Conservation (phyloP, 371 early-diverging fungal species). For the Polyrhizophydium stewartii region DNA sequence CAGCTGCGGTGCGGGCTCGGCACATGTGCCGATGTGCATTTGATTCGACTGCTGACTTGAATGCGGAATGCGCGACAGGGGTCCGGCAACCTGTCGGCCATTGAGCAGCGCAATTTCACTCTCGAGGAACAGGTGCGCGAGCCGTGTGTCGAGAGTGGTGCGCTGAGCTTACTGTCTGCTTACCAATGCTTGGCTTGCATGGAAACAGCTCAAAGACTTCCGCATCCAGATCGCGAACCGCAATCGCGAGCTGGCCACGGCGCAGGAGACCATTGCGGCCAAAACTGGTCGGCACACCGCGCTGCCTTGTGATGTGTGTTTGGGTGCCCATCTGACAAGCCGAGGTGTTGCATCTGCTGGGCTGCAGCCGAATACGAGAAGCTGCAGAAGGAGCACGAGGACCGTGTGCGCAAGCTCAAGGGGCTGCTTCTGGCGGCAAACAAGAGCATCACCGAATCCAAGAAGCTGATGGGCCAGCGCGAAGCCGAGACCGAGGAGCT, state of each 20-base stretch:
- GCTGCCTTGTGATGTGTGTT: not conserved
- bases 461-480: not conserved
- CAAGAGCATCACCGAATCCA: conserved; percentile 2
- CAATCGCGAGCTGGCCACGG: conserved; percentile 11
- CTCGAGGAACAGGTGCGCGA: conserved; percentile 1
- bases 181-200: not conserved
- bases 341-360: not conserved
- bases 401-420: conserved; percentile 1
- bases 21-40: too few relatives aligned
- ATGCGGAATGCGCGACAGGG: too few relatives aligned
- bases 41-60: too few relatives aligned
- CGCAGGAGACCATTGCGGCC: conserved; percentile 2
- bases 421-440: conserved; percentile 4
- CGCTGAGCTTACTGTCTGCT: not conserved
- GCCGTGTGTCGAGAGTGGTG: not conserved
- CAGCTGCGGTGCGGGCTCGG: not conserved
- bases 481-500: not conserved
- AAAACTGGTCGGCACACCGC: conserved; percentile 4
- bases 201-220: conserved; percentile 14
- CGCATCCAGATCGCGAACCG: conserved; percentile 19
- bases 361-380: not conserved
- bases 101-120: conserved; percentile 3
- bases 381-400: not conserved
- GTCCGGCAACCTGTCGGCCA: not conserved
- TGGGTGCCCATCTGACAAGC: not conserved